Base-by-base conservation (phyloP, 345 rosid species). In the Excoecaria agallocha region DNA sequence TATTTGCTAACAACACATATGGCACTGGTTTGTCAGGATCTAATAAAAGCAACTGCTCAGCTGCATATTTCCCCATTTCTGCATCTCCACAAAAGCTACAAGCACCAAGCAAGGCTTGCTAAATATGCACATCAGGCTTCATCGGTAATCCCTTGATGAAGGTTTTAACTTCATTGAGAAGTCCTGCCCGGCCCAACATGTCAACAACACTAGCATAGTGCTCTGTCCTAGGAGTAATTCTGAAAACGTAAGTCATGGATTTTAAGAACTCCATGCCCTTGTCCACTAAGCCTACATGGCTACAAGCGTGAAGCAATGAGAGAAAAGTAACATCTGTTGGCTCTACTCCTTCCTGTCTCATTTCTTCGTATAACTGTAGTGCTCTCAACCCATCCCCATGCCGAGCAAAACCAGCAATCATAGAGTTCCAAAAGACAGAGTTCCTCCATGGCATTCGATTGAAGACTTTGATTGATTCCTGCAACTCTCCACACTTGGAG, bases 101-200 rank as follows among this genome's bases (percentile, higher is more conserved):
- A 55, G 93, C 94, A 39, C 98, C 98, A 35, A 95, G 96, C 85
- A 95, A 69, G 8, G 98, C 91, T 74, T 95, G 97, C 98, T 92
- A 93, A 67, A 88, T 79, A 48, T 74, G 88, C 70, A 51, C 63
- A 45, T 87, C 92, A 17, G 87, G 87, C 63, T 89, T 81, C 5
- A 41, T 15, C 0, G 93, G 88, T 72, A 91, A 57, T 72, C 81
- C 71, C 46, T 84, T 84, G 6, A 91, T 76, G 67, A 90, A 89
- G 46, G 74, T 81, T 83, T 73, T 89, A 0, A 97, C 98, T 84
- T 89, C 97, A 8, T 46, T 72, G 20, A 88, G 78, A 72, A 87
- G 87, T 25, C 97, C 95, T 66, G 97, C 93, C 37, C 98, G 84
- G 58, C 97, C 97, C 24, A 94, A 73, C 96, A 95, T 93, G 90